A percentile compares a stretch with the other conserved stretches of the same genome.
Conservation (phyloP, 768 basidiomycete species). For the Tubosaeta sp. region DNA sequence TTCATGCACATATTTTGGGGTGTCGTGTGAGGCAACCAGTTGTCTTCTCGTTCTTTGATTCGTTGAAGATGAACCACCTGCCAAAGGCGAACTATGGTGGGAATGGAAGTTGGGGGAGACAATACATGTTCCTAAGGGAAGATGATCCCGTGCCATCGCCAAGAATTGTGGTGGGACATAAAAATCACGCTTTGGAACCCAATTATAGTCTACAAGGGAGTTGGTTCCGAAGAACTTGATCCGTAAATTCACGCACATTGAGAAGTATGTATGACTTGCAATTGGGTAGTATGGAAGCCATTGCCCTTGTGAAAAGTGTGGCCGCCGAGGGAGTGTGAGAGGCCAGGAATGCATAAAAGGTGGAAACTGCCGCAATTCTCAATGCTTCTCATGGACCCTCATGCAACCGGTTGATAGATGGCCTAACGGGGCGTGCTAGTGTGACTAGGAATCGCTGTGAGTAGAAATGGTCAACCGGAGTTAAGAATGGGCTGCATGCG, state of each 20-base stretch:
- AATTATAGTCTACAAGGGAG: background rate
- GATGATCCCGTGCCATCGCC: background rate
- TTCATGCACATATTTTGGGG: background rate
- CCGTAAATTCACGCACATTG: background rate
- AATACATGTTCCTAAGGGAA: constrained; percentile 1
- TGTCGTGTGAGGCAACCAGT: background rate
- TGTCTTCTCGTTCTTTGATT: constrained; percentile 7
- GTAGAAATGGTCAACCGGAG: constrained; percentile 8
- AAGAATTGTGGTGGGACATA: background rate
- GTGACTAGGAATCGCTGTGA: background rate
- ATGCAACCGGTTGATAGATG: constrained; percentile 1
- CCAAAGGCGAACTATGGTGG: constrained; percentile 3
- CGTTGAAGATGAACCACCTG: constrained; percentile 5
- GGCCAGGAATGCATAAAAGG: background rate
- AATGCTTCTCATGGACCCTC: background rate
- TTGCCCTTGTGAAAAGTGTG: background rate
- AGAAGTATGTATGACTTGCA: background rate
- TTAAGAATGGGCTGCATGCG: constrained; percentile 3
- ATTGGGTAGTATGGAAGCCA: background rate
- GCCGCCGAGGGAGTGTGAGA: background rate
- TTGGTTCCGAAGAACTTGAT: background rate
- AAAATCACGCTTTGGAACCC: background rate
- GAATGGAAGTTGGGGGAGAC: constrained; percentile 8
- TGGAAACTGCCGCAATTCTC: background rate
- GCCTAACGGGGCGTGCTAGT: constrained; percentile 5